These are phyloP conservation scores for Calcarisporium arbuscula DNA, from an alignment of 2,329 filamentous ascomycete genomes.

Conservation along the genomic window DNA sequence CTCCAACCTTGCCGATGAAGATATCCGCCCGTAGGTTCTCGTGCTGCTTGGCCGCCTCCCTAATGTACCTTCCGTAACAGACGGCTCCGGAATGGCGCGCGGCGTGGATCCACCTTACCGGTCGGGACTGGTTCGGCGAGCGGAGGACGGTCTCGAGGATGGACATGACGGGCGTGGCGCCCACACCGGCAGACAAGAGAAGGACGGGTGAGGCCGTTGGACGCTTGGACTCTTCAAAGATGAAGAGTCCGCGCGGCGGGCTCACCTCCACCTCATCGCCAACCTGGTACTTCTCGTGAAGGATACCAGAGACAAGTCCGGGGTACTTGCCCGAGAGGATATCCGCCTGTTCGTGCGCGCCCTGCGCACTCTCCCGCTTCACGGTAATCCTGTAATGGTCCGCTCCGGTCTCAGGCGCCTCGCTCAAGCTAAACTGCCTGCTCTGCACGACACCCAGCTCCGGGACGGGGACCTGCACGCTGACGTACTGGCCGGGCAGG, in stretches of 20 bases:
- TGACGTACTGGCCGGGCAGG: slow-evolving; percentile 68
- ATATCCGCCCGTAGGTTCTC: slow-evolving; percentile 35
- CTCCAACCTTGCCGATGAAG: slow-evolving; percentile 48
- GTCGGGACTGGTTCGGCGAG: slow-evolving; percentile 26
- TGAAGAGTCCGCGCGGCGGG: slow-evolving; percentile 55
- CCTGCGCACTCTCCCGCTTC: slow-evolving; percentile 59
- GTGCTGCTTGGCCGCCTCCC: slow-evolving; percentile 31
- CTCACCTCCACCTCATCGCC: slow-evolving; percentile 50
- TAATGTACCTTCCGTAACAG: slow-evolving; percentile 51
- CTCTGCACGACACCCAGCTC: slow-evolving; percentile 58
- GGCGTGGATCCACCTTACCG: slow-evolving; percentile 58
- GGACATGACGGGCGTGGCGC: slow-evolving; percentile 58
- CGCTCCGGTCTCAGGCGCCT: slow-evolving; percentile 39
- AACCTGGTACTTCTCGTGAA: slow-evolving; percentile 41
- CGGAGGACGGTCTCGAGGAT: slow-evolving; percentile 52
- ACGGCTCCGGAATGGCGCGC: slow-evolving; percentile 43
- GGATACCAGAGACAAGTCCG: slow-evolving; percentile 47
- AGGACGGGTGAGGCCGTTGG: slow-evolving; percentile 47
- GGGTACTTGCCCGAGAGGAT: slow-evolving; percentile 26
- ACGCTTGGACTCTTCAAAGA: slow-evolving; percentile 49
- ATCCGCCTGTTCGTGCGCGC: slow-evolving; percentile 22
- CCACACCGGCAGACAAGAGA: slow-evolving; percentile 62
- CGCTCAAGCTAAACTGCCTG: slow-evolving; percentile 69
- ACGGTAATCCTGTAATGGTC: slow-evolving; percentile 69
- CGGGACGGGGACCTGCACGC: slow-evolving; percentile 55